phyloP scores from a whole-genome alignment of 116 monocot genomes.

The Zostera marina region DNA sequence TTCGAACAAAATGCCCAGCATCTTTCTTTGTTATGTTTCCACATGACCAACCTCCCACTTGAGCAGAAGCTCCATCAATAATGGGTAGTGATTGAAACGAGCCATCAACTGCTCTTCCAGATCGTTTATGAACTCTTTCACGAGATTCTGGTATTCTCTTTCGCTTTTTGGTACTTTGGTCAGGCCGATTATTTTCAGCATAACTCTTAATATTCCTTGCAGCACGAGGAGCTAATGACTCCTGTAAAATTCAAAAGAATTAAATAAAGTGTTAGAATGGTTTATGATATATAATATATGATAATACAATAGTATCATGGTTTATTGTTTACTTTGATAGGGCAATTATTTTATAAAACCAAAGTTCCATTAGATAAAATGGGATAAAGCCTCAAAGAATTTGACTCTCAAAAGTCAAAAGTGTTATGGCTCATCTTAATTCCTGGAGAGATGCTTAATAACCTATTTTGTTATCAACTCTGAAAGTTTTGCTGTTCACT shows the following conservation, averaged over 20 bases:
- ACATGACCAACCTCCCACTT: slow-evolving; percentile 88
- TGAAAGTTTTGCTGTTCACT: no score
- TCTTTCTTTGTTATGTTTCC: slow-evolving; percentile 86
- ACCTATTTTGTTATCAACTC: no score
- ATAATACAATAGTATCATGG: no score
- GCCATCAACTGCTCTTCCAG: slow-evolving; percentile 29
- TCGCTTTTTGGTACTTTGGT: slow-evolving; percentile 35
- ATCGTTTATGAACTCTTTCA: slow-evolving; percentile 48
- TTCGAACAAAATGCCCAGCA: slow-evolving; percentile 79
- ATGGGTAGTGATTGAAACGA: slow-evolving; percentile 27
- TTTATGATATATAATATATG: no score
- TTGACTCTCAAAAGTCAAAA: no score
- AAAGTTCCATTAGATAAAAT: no score
- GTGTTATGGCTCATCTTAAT: no score
- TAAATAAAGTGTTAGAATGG: not conserved
- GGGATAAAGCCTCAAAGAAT: no score
- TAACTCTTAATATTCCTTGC: slow-evolving; percentile 89
- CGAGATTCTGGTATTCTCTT: slow-evolving; percentile 40
- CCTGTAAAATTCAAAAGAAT: slow-evolving; percentile 19
- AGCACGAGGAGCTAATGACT: slow-evolving; percentile 86
- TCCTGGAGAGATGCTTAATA: no score
- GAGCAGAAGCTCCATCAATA: slow-evolving; percentile 66
- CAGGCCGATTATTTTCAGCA: slow-evolving; percentile 51
- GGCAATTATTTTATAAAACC: no score
- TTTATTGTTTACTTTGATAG: no score